Base-by-base conservation (phyloP, 495 filamentous ascomycete species). In the Penicillium dipodomyicola region DNA sequence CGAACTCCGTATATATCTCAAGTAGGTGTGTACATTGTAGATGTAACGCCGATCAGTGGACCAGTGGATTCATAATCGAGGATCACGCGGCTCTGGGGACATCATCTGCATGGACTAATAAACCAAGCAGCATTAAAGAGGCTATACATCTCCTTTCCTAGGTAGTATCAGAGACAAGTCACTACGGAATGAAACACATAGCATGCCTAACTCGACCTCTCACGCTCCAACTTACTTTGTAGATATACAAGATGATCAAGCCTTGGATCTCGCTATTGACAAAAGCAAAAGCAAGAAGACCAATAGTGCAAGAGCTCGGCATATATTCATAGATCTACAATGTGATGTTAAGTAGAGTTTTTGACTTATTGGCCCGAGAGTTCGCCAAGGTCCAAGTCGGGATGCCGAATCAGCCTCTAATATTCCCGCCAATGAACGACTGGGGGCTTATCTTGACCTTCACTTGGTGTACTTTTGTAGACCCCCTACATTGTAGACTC, bases 11-110 rank as follows among this genome's bases (percentile, higher is more conserved):
- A 25, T 25, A 25, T 25, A 25, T 25, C 5, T 25, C 23, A n/a
- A 4, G 11, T 12, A n/a, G 5, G 14, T 39, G 17, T 2, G 35
- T n/a, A 17, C 39, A 32, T 15, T 11, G 23, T 6, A 30, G 50
- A 52, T 52, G 20, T 7, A 29, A 40, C 3, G 54, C 43, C 54
- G 54, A 56, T 56, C 35, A 17, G 35, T 39, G 35, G 35, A 39
- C 17, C 35, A 11, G 35, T 39, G 35, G 35, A n/a, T 22, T 46
- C 27, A 29, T 29, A 29, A 41, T 43, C 17, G 27, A 43, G 27
- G 37, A 32, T 29, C 27, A 43, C 29, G 30, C 11, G 20, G 51
- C 19, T 33, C 29, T 20, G 2, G 14, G 29, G 29, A 9, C 11
- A 54, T 54, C 11, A 54, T 39, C 41, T 54, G 32, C 52, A 23